Conservation (phyloP, 2,329 filamentous ascomycete genomes). For the Alternaria conjuncta region DNA sequence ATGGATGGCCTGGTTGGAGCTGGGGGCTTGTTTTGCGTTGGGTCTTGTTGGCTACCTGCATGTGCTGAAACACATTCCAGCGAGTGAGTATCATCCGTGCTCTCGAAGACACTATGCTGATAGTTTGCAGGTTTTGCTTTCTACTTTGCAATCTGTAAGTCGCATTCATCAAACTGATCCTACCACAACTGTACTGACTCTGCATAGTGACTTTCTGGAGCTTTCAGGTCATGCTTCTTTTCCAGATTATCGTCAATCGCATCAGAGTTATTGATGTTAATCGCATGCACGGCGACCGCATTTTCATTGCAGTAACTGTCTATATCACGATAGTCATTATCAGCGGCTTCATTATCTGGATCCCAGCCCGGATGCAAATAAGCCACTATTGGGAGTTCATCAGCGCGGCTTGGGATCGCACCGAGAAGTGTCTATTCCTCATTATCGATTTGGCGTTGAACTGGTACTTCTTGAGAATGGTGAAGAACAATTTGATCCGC, state of each 20-base stretch:
- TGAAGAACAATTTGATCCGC: not conserved
- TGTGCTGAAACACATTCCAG: not conserved
- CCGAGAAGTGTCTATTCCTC: constrained; percentile 36
- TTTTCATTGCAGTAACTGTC: not conserved
- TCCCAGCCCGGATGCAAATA: constrained; percentile 36
- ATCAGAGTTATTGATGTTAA: not conserved
- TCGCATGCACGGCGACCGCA: not conserved
- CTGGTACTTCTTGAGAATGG: not conserved
- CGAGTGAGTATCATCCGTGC: not conserved
- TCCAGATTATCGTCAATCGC: not conserved
- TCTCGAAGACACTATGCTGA: not conserved
- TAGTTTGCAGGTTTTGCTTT: not conserved
- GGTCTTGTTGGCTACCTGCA: not conserved
- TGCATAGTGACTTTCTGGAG: not conserved
- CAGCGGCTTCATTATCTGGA: constrained; percentile 40
- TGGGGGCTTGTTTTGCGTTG: not conserved
- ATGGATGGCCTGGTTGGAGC: not conserved
- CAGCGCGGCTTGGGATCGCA: constrained; percentile 27
- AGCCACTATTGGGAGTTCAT: constrained; percentile 25
- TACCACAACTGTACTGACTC: not conserved
- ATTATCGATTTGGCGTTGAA: constrained; percentile 36
- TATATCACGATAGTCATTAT: constrained; percentile 21
- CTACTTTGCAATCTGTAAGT: not conserved
- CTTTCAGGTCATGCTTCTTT: not conserved
- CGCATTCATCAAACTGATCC: not conserved